Percentiles rank a stretch among this genome's conserved stretches.
phyloP scores from a whole-genome alignment of 2,329 filamentous ascomycete genomes.

The Venturia effusa region DNA sequence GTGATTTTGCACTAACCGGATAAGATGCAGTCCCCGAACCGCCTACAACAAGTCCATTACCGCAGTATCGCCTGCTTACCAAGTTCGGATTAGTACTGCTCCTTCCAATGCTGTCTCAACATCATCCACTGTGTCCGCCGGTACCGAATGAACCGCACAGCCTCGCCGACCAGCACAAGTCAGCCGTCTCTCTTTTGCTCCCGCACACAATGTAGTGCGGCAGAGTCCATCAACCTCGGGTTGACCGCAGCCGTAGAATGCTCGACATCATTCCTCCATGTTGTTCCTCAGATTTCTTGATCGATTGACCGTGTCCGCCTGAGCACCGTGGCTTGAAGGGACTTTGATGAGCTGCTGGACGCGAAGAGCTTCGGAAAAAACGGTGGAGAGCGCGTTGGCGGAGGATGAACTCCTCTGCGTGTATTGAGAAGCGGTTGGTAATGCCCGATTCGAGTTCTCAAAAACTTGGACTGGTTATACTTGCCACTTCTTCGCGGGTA shows the following conservation, averaged over 20 bases:
- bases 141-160: slow-evolving; percentile 87
- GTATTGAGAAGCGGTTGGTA: slow-evolving; percentile 80
- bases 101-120: slow-evolving; percentile 69
- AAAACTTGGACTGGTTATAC: slow-evolving; percentile 56
- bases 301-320: slow-evolving; percentile 40
- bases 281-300: slow-evolving; percentile 80
- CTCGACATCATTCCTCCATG: slow-evolving; percentile 77
- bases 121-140: slow-evolving; percentile 65
- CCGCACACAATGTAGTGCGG: slow-evolving; percentile 64
- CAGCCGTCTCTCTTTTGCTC: slow-evolving; percentile 72
- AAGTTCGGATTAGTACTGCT: slow-evolving; percentile 70
- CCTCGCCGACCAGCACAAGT: slow-evolving; percentile 97
- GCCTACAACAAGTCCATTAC: slow-evolving; percentile 80
- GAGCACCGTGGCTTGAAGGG: slow-evolving; percentile 34
- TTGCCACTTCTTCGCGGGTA: slow-evolving; percentile 73
- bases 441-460: slow-evolving; percentile 65
- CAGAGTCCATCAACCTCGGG: slow-evolving; percentile 85
- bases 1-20: neutral
- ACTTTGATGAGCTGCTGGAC: slow-evolving; percentile 75
- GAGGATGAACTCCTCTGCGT: slow-evolving; percentile 81
- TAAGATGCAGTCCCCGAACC: slow-evolving; percentile 64
- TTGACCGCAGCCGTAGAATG: slow-evolving; percentile 84
- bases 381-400: slow-evolving; percentile 80
- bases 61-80: slow-evolving; percentile 61
- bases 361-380: slow-evolving; percentile 78